A percentile compares a stretch with the other conserved stretches of the same genome.
Conservation (phyloP, 1,284 basidiomycete genomes). For the Ustilago shanxiensis region DNA sequence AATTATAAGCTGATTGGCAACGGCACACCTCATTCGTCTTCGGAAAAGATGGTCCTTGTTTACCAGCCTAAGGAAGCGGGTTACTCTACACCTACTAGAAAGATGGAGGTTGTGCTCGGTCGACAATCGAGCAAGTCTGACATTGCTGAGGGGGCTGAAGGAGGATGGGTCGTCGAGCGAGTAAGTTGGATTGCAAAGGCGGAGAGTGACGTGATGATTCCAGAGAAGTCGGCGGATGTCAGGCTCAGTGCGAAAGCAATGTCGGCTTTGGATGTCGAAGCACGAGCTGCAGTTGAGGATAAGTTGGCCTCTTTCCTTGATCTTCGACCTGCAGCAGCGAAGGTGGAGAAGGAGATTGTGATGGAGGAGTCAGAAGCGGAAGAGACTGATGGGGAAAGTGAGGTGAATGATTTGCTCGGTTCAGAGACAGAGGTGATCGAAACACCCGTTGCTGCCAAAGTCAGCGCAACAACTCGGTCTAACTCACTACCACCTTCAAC, state of each 20-base stretch:
- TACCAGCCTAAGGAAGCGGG: conserved; percentile 23
- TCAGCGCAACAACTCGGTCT: background rate
- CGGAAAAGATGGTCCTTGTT: conserved; percentile 20
- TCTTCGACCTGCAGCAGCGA: background rate
- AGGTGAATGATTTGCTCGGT: conserved; percentile 8
- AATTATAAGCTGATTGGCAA: conserved; percentile 12
- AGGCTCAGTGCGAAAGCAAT: conserved; percentile 19
- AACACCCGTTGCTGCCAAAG: background rate
- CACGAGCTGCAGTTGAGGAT: conserved; percentile 12
- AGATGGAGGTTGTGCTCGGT: conserved; percentile 24
- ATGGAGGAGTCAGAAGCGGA: background rate
- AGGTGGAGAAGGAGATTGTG: background rate
- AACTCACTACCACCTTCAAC: conserved; percentile 19
- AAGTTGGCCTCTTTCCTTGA: conserved; percentile 13
- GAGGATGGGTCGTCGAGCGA: conserved; percentile 11
- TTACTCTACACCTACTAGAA: conserved; percentile 7
- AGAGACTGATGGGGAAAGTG: background rate
- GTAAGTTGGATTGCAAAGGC: conserved; percentile 27
- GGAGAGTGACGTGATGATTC: conserved; percentile 33
- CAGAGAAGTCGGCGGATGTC: conserved; percentile 35
- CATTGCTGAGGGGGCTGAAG: conserved; percentile 7
- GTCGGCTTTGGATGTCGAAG: background rate
- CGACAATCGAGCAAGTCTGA: conserved; percentile 10
- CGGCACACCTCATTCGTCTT: background rate
- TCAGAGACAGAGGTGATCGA: conserved; percentile 25